Evolutionary conservation across 2,329 filamentous ascomycete species (phyloP), one percentile per base, ranked within the genome.

Genomic region (Cucurbitaria berberidis): DNA sequence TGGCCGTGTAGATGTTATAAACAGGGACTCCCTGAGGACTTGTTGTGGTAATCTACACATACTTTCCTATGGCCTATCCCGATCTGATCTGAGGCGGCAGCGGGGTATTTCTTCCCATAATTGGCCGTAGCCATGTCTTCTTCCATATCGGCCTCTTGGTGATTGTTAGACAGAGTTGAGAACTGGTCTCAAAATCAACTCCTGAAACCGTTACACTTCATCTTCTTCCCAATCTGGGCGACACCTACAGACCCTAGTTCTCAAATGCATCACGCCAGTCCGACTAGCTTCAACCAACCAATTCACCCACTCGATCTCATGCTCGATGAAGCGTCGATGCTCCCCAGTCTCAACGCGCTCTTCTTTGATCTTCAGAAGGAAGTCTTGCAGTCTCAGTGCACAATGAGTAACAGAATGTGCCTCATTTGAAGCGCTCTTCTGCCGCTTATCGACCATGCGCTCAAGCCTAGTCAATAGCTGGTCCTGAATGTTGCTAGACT

Each of bases 181-280:
- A 34, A 16, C 30, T 9, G 15, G 32, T 5, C n/a, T n/a, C n/a
- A n/a, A 26, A 26, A 26, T 26, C 24, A 26, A 26, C n/a, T n/a
- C 8, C 19, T 35, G 6, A 10, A 29, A 16, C 30, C 29, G 5
- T 24, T 24, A 22, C 13, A n/a, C 15, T 47, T 21, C 22, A 27
- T 43, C 44, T 34, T 64, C 60, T 38, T 63, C 60, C 66, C 67
- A 72, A 9, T 67, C 60, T 2, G 63, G 57, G 22, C 60, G 53
- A 48, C 69, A 74, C 16, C 16, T 53, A 50, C 69, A 73, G 1
- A 60, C 65, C 22, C 35, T 42, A 1, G 49, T 48, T 52, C 65
- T 68, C 26, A 72, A 45, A 57, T 73, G 71, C 62, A 73, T 57
- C 3, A 74, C 68, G 1, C 66, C 66, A 18, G 57, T 57, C 19